Conservation (phyloP, 2,329 filamentous ascomycete genomes). For the Xylaria hypoxylon region DNA sequence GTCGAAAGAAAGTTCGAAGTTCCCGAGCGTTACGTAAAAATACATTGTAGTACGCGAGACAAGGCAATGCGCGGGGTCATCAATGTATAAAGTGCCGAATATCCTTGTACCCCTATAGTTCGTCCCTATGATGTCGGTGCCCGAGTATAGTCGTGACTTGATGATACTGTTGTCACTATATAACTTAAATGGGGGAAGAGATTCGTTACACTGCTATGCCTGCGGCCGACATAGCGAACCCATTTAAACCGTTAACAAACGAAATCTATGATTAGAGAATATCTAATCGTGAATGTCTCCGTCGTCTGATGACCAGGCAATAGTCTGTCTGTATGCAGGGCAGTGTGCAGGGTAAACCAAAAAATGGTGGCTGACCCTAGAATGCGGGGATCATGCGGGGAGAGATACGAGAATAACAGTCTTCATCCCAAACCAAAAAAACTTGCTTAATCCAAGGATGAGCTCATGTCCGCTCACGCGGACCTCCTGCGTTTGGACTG, state of each 20-base stretch:
- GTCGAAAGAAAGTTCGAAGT: constrained; percentile 70
- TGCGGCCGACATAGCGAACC: not conserved
- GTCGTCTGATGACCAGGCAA: constrained; percentile 1
- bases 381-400: constrained; percentile 30
- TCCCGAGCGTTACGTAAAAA: constrained; percentile 70
- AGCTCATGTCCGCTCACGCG: constrained; percentile 6
- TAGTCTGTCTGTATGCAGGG: not conserved
- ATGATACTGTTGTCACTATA: not conserved
- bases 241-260: not conserved
- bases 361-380: not conserved
- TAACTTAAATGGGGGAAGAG: not conserved
- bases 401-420: not conserved
- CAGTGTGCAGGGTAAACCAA: no score
- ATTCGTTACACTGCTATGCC: constrained; percentile 6
- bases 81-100: constrained; percentile 67
- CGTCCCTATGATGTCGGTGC: constrained; percentile 61
- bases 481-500: constrained; percentile 8
- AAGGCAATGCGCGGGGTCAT: constrained; percentile 70
- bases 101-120: constrained; percentile 69
- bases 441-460: constrained; percentile 2
- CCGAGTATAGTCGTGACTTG: constrained; percentile 57
- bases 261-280: constrained; percentile 5
- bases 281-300: not conserved
- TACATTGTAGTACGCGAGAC: constrained; percentile 70
- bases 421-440: not conserved